Evolutionary conservation across 257 asterid species (phyloP).

Genomic region (Salvia splendens): DNA sequence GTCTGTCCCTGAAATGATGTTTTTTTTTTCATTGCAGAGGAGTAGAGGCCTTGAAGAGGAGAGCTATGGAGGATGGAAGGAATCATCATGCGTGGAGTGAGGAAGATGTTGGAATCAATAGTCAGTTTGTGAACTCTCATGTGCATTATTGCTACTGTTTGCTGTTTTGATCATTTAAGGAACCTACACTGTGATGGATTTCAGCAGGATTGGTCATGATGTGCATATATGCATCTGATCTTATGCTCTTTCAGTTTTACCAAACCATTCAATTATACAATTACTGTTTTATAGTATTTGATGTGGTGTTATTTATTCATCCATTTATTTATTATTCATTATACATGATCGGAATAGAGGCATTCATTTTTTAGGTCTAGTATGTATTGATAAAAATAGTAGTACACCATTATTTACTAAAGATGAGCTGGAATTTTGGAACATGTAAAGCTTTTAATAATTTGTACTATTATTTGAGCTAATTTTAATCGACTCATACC

Average conservation of each 20-base stretch:
- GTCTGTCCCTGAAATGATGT: background rate
- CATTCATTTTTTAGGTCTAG: too few species aligned
- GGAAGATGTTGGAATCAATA: background rate
- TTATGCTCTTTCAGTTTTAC: background rate
- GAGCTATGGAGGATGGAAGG: constrained; percentile 54
- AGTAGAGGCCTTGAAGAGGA: constrained; percentile 34
- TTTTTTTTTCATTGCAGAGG: constrained; percentile 38
- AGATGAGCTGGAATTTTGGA: too few species aligned
- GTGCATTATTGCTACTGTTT: background rate
- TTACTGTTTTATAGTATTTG: background rate
- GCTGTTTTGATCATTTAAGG: background rate
- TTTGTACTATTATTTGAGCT: too few species aligned
- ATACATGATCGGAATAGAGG: too few species aligned
- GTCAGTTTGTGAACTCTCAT: background rate
- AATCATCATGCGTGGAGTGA: constrained; percentile 39
- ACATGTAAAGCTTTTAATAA: too few species aligned
- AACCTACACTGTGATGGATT: constrained; percentile 9
- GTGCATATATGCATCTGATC: background rate
- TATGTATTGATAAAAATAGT: too few species aligned
- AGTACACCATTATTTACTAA: too few species aligned
- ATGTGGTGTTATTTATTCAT: background rate
- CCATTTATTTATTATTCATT: background rate
- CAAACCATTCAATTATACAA: background rate
- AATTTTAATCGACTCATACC: too few species aligned
- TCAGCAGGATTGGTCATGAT: background rate